Evolutionary conservation across 495 filamentous ascomycete genomes (phyloP), one percentile per base, ranked within the genome.

Genomic region (Penicillium egyptiacum): DNA sequence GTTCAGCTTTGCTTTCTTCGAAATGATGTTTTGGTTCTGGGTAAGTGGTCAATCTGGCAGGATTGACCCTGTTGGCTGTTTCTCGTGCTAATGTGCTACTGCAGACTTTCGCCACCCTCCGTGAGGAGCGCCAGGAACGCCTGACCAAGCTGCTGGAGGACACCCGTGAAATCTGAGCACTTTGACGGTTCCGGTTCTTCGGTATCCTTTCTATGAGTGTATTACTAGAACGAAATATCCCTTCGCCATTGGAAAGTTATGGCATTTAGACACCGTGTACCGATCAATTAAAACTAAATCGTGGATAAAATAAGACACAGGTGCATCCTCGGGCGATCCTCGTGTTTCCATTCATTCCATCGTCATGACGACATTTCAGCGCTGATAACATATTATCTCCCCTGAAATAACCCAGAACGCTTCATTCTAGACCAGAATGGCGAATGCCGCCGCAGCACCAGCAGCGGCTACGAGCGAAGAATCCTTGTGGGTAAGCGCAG

Each of bases 21-120:
- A 96, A 77, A 86, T 91, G 72, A 76, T 91, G 65, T 80, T 82
- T 51, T 96, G 91, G 91, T 89, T 95, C 68, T 96, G 90, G 90
- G 87, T 89, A 67, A 53, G 79, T 74, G 10, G n/a, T 43, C 5
- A 10, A 28, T 6, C 5, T 2, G 22, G 1, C 2, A 26, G n/a
- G 14, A 2, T 14, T 37, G 1, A 37, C 2, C 10, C 20, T 20
- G 16, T 31, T 42, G 7, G 12, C 19, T 44, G 20, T 61, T 62
- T 59, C 46, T 23, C 80, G 73, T 71, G 72, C 82, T 20, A 83
- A 77, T 40, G 61, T 85, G 59, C 74, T 76, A 53, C 79, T 82
- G 71, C 56, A 80, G 78, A 70, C 71, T 37, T 74, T 72, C 28
- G 50, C 70, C 0, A 78, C 70, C 1, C 68, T 79, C 23, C 74